Conservation (phyloP, 306 rosid species). For the Oemleria cerasiformis region DNA sequence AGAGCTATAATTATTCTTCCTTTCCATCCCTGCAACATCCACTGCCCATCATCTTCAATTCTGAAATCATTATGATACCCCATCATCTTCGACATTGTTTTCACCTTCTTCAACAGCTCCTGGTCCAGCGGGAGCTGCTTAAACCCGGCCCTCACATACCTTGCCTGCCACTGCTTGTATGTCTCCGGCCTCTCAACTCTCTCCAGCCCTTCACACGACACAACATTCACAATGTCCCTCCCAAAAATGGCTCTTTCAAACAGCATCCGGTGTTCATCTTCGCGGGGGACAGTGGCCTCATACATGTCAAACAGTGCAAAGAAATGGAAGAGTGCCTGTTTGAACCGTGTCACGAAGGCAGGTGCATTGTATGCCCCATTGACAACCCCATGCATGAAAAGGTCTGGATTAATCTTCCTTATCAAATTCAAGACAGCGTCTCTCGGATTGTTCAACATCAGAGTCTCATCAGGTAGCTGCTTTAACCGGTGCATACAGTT, state of each 20-base stretch:
- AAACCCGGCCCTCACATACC: constrained; percentile 34
- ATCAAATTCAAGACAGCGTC: constrained; percentile 33
- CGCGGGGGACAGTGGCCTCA: constrained; percentile 24
- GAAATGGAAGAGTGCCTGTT: constrained; percentile 33
- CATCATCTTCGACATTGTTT: constrained; percentile 6
- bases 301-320: constrained; percentile 27
- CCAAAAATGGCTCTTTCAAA: constrained; percentile 33
- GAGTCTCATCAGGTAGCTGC: constrained; percentile 30
- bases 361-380: constrained; percentile 35
- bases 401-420: constrained; percentile 28
- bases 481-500: constrained; percentile 27
- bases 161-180: constrained; percentile 34
- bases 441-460: constrained; percentile 26
- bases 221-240: constrained; percentile 21
- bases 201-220: constrained; percentile 36
- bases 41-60: constrained; percentile 30
- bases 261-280: constrained; percentile 20
- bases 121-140: constrained; percentile 27
- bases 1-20: constrained; percentile 27
- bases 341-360: constrained; percentile 29
- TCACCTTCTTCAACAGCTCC: constrained; percentile 15
- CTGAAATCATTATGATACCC: constrained; percentile 33
- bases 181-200: constrained; percentile 37
- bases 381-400: constrained; percentile 27
- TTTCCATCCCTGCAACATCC: constrained; percentile 48